These are phyloP conservation scores for Cicer cuneatum DNA, from an alignment of 306 rosid species.

Conservation along the genomic window DNA sequence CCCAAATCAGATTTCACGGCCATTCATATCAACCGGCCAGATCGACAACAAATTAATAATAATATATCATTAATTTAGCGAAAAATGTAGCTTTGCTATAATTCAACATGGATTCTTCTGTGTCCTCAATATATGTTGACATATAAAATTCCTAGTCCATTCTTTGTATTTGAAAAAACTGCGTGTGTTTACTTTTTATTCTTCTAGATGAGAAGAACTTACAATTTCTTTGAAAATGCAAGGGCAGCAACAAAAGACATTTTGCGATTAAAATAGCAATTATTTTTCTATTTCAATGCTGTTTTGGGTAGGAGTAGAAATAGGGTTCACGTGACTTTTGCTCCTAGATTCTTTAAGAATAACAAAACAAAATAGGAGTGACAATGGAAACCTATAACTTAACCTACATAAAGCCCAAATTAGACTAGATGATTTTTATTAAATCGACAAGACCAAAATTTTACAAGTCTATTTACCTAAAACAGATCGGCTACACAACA, in stretches of 20 bases:
- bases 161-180: neutral
- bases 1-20: conserved; percentile 21
- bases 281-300: neutral
- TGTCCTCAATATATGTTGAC: conserved; percentile 14
- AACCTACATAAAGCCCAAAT: too few species aligned
- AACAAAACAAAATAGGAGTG: too few species aligned
- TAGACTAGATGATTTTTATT: too few species aligned
- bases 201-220: conserved; percentile 43
- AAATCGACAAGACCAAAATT: too few species aligned
- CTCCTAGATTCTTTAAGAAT: too few species aligned
- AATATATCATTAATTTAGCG: neutral
- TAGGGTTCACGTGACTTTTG: too few species aligned
- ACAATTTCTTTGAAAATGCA: conserved; percentile 20
- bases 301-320: too few species aligned
- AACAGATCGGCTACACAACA: too few species aligned
- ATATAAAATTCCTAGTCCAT: neutral
- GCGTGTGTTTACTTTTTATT: conserved; percentile 36
- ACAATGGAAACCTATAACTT: too few species aligned
- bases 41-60: too few species aligned
- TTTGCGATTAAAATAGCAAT: conserved; percentile 6
- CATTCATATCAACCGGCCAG: neutral
- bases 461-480: too few species aligned
- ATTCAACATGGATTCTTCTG: neutral
- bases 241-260: conserved; percentile 25
- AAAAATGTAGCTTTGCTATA: neutral